A percentile compares a stretch with the other conserved stretches of the same genome.
phyloP scores from a whole-genome alignment of 495 filamentous ascomycete genomes.

The Trichoderma asperelloides region DNA sequence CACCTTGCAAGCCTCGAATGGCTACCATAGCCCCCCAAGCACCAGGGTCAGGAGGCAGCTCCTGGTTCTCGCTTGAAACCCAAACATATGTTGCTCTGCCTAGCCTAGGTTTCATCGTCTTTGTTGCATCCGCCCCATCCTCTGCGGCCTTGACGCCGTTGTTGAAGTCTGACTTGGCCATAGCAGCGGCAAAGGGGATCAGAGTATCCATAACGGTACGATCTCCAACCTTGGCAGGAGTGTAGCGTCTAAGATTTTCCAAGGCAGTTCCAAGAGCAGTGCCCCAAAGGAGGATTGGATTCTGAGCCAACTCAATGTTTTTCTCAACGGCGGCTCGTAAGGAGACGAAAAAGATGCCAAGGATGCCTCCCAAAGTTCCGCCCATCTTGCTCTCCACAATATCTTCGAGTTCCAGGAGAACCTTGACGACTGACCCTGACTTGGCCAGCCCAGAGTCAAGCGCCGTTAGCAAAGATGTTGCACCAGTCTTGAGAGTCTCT shows the following conservation, averaged over 20 bases:
- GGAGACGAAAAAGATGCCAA: constrained; percentile 51
- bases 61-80: constrained; percentile 30
- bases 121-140: constrained; percentile 45
- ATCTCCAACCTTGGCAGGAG: constrained; percentile 39
- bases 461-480: constrained; percentile 31
- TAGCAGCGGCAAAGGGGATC: constrained; percentile 46
- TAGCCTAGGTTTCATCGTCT: constrained; percentile 44
- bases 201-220: constrained; percentile 50
- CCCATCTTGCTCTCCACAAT: constrained; percentile 52
- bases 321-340: constrained; percentile 40
- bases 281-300: constrained; percentile 27
- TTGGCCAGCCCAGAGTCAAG: constrained; percentile 23
- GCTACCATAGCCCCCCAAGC: constrained; percentile 54
- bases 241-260: constrained; percentile 38
- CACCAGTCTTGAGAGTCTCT: constrained; percentile 46
- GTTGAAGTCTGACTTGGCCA: constrained; percentile 35
- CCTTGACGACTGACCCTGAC: constrained; percentile 37
- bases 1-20: constrained; percentile 38
- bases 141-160: constrained; percentile 44
- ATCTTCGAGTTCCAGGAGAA: constrained; percentile 45
- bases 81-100: constrained; percentile 53
- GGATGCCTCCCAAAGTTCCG: constrained; percentile 51
- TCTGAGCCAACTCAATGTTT: constrained; percentile 24
- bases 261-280: constrained; percentile 27
- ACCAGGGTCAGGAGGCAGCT: constrained; percentile 49